Percentiles rank a stretch among this genome's conserved stretches.
Evolutionary conservation across 495 filamentous ascomycete genomes (phyloP).

Genomic region (Penicillium soppii): DNA sequence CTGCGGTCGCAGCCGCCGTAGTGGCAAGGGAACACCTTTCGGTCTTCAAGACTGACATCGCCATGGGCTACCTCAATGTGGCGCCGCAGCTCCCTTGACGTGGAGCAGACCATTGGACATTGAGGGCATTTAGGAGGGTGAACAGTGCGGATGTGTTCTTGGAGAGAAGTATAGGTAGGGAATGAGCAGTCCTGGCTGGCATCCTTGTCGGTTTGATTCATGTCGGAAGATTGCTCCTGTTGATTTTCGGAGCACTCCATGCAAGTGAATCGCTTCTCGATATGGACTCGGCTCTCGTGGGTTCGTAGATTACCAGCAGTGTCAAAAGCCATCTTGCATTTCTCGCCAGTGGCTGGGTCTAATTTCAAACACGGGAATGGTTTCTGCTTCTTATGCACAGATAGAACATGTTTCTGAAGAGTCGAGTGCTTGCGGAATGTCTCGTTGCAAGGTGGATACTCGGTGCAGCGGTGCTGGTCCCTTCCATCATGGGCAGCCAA

Average conservation of each 20-base stretch:
- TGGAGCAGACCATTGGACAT: slow-evolving; percentile 64
- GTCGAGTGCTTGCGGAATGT: slow-evolving; percentile 88
- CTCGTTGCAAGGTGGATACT: slow-evolving; percentile 69
- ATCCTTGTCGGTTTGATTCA: slow-evolving; percentile 8
- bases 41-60: slow-evolving; percentile 56
- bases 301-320: slow-evolving; percentile 63
- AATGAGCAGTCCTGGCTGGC: slow-evolving; percentile 53
- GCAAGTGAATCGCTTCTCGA: slow-evolving; percentile 68
- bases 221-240: slow-evolving; percentile 19
- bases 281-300: slow-evolving; percentile 71
- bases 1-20: slow-evolving; percentile 62
- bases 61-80: slow-evolving; percentile 73
- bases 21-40: slow-evolving; percentile 63
- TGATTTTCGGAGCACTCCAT: slow-evolving; percentile 56
- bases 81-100: slow-evolving; percentile 58
- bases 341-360: slow-evolving; percentile 53
- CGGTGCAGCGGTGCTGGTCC: slow-evolving; percentile 70
- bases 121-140: slow-evolving; percentile 75
- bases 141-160: slow-evolving; percentile 64
- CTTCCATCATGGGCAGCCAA: slow-evolving; percentile 64
- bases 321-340: slow-evolving; percentile 71
- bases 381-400: slow-evolving; percentile 65
- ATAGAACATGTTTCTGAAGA: slow-evolving; percentile 75
- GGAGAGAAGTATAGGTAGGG: slow-evolving; percentile 64
- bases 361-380: slow-evolving; percentile 64